A percentile compares a stretch with the other conserved stretches of the same genome.
phyloP scores from a whole-genome alignment of 805 yeast species.

The Lipomyces yamadae region DNA sequence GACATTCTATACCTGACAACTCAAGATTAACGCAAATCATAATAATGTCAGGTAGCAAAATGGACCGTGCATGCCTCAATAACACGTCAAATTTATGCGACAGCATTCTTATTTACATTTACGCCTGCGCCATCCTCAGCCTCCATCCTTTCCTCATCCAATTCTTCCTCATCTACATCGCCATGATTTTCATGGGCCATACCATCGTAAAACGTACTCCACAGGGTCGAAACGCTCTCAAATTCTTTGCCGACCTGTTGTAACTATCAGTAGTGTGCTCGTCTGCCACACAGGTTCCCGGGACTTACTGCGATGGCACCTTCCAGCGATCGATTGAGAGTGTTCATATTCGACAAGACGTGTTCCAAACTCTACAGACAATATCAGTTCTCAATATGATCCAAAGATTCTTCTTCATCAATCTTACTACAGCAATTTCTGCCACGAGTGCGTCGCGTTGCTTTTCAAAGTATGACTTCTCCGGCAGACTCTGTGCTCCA shows the following conservation, averaged over 20 bases:
- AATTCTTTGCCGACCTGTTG: slow-evolving; percentile 66
- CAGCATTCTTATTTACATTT: background rate
- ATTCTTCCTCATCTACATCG: slow-evolving; percentile 19
- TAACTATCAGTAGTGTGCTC: background rate
- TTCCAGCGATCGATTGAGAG: slow-evolving; percentile 68
- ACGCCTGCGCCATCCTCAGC: slow-evolving; percentile 8
- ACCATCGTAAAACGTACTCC: slow-evolving; percentile 71
- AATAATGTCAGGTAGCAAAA: background rate
- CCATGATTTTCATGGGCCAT: slow-evolving; percentile 29
- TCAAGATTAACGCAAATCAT: background rate
- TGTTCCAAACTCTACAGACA: slow-evolving; percentile 56
- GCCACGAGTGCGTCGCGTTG: slow-evolving; percentile 64
- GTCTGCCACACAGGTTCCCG: background rate
- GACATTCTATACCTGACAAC: too few species aligned
- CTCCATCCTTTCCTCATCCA: slow-evolving; percentile 22
- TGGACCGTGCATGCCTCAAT: background rate
- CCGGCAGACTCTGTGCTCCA: slow-evolving; percentile 13
- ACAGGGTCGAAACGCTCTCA: slow-evolving; percentile 68
- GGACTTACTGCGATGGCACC: slow-evolving; percentile 59
- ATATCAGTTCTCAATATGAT: background rate
- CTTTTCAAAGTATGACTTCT: slow-evolving; percentile 55
- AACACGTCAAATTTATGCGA: background rate
- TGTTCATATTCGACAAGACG: slow-evolving; percentile 65
- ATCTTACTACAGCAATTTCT: slow-evolving; percentile 53
- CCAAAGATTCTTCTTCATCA: background rate